phyloP scores from a whole-genome alignment of 495 filamentous ascomycete genomes.

The Clavariopsis aquatica region DNA sequence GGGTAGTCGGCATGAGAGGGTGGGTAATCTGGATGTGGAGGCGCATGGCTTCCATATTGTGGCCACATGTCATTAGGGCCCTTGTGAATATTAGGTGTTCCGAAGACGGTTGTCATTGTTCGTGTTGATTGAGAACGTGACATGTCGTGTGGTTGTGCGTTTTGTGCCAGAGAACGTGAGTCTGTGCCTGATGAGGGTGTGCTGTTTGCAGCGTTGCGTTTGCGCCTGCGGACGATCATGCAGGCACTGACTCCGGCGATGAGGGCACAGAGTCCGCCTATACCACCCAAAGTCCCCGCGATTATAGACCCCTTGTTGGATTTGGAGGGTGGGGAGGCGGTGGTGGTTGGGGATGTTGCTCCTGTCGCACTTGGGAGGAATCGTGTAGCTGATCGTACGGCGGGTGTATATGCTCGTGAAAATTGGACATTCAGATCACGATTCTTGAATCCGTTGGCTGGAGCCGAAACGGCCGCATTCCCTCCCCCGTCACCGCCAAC shows the following conservation, averaged over 20 bases:
- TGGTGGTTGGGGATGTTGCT: background rate
- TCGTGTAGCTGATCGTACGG: constrained; percentile 11
- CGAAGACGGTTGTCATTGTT: background rate
- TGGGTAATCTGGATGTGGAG: background rate
- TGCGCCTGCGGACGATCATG: background rate
- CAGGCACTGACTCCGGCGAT: background rate
- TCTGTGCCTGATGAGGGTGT: background rate
- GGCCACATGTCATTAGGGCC: background rate
- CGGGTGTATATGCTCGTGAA: constrained; percentile 3
- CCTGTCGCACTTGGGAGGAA: background rate
- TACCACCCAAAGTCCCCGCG: constrained; percentile 3
- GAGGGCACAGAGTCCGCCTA: background rate
- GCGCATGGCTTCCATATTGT: background rate
- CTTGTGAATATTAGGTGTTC: background rate
- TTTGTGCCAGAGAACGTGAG: background rate
- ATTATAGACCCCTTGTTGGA: background rate
- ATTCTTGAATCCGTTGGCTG: constrained; percentile 5
- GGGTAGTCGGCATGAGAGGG: too few relatives aligned
- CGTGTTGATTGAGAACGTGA: background rate
- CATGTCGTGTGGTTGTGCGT: background rate
- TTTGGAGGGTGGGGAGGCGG: background rate
- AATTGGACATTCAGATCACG: constrained; percentile 9
- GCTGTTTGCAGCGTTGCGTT: background rate
- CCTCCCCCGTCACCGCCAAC: constrained; percentile 45
- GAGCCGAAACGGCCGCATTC: constrained; percentile 8